These are phyloP conservation scores for Solanum hybrid DNA, from an alignment of 305 asterid species.

Conservation along the genomic window DNA sequence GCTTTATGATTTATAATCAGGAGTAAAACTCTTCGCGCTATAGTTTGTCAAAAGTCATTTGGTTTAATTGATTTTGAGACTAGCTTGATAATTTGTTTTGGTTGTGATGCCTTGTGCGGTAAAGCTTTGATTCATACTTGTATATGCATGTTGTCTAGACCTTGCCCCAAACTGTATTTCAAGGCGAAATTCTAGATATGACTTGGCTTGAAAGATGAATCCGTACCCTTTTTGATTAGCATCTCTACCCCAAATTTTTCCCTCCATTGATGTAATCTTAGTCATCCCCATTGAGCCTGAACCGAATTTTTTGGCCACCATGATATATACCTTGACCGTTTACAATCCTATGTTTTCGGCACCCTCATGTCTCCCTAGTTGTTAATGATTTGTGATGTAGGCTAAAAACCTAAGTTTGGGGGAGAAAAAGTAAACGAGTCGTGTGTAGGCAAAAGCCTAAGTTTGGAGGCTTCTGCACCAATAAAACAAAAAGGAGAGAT, in stretches of 20 bases:
- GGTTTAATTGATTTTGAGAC: neutral
- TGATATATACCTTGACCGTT: neutral
- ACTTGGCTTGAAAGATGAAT: neutral
- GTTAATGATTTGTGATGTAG: neutral
- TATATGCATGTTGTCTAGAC: neutral
- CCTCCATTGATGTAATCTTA: neutral
- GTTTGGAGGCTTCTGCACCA: neutral
- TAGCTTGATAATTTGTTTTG: neutral
- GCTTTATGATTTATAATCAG: neutral
- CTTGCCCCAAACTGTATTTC: neutral
- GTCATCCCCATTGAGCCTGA: neutral
- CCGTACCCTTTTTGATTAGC: neutral
- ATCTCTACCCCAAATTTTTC: neutral
- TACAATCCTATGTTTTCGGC: neutral
- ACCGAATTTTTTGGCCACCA: neutral
- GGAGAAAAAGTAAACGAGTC: neutral
- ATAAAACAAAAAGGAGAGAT: neutral
- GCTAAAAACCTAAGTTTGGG: neutral
- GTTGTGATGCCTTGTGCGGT: neutral
- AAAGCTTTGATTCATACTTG: neutral
- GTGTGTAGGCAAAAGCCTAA: neutral
- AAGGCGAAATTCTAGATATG: neutral
- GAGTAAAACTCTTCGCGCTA: neutral
- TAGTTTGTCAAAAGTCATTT: neutral
- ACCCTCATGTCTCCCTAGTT: neutral